Evolutionary conservation across 2,329 filamentous ascomycete species (phyloP).

Genomic region (Westerdykella aurantiaca): DNA sequence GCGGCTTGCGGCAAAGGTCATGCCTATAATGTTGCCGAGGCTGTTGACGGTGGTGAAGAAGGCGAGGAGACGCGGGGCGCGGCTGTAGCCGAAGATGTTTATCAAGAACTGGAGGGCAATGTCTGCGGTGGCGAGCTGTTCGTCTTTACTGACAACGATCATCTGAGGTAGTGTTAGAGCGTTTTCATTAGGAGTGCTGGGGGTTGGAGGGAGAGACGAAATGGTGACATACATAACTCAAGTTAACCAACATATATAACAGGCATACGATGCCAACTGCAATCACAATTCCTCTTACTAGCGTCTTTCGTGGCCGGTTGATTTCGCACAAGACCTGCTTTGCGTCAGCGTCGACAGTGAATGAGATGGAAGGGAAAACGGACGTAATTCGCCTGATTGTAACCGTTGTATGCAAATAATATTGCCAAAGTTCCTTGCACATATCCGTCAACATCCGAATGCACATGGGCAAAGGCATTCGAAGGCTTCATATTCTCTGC

Average conservation of each 20-base stretch:
- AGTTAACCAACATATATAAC: conserved; percentile 39
- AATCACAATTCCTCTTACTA: conserved; percentile 7
- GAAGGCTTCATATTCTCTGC: conserved; percentile 22
- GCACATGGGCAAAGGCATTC: conserved; percentile 14
- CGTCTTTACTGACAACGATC: conserved; percentile 23
- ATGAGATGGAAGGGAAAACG: neutral
- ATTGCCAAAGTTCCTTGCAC: conserved; percentile 42
- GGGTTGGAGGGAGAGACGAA: neutral
- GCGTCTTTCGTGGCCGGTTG: conserved; percentile 10
- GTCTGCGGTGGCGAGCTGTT: conserved; percentile 5
- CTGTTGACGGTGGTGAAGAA: conserved; percentile 50
- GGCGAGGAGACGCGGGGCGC: conserved; percentile 42
- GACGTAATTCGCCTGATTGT: conserved; percentile 35
- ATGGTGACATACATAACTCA: conserved; percentile 40
- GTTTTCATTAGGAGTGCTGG: neutral
- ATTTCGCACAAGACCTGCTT: conserved; percentile 33
- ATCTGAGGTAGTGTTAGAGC: conserved; percentile 8
- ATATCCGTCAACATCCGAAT: conserved; percentile 24
- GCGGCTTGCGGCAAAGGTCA: conserved; percentile 52
- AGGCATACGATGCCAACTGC: conserved; percentile 17
- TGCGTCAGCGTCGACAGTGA: neutral
- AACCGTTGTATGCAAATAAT: conserved; percentile 40
- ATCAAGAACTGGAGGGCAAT: conserved; percentile 12
- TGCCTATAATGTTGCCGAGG: conserved; percentile 53
- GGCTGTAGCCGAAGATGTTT: conserved; percentile 19